These are phyloP conservation scores for Lyophyllum shimeji DNA, from an alignment of 768 basidiomycete species.

Conservation along the genomic window DNA sequence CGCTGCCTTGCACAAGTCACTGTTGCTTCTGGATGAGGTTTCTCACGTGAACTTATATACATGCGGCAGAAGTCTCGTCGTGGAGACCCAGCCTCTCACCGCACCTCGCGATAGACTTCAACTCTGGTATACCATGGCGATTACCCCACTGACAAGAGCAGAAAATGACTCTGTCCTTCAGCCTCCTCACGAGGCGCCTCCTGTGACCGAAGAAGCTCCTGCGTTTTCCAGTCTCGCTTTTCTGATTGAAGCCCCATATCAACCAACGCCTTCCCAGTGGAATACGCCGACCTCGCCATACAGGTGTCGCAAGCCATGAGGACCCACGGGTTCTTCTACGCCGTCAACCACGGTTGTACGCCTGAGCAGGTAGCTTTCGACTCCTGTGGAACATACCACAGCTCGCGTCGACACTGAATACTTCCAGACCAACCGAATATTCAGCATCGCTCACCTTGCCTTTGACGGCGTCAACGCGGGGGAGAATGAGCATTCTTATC, in stretches of 20 bases:
- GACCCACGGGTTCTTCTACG: slow-evolving; percentile 43
- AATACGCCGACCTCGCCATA: slow-evolving; percentile 47
- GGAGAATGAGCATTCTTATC: slow-evolving; percentile 37
- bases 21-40: background rate
- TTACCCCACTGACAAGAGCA: background rate
- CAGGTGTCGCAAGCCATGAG: slow-evolving; percentile 46
- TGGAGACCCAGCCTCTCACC: background rate
- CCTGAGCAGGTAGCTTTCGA: slow-evolving; percentile 30
- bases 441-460: slow-evolving; percentile 41
- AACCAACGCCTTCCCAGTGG: slow-evolving; percentile 19
- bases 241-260: background rate
- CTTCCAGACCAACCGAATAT: slow-evolving; percentile 36
- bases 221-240: background rate
- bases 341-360: slow-evolving; percentile 46
- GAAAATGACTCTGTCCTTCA: background rate
- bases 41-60: background rate
- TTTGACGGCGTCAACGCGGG: slow-evolving; percentile 35
- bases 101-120: background rate
- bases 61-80: too few species aligned
- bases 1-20: background rate
- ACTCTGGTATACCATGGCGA: background rate
- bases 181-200: slow-evolving; percentile 11
- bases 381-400: background rate
- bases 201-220: slow-evolving; percentile 13
- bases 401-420: background rate